These are phyloP conservation scores for Botrytis galanthina DNA, from an alignment of 2,329 filamentous ascomycete genomes.

Conservation along the genomic window DNA sequence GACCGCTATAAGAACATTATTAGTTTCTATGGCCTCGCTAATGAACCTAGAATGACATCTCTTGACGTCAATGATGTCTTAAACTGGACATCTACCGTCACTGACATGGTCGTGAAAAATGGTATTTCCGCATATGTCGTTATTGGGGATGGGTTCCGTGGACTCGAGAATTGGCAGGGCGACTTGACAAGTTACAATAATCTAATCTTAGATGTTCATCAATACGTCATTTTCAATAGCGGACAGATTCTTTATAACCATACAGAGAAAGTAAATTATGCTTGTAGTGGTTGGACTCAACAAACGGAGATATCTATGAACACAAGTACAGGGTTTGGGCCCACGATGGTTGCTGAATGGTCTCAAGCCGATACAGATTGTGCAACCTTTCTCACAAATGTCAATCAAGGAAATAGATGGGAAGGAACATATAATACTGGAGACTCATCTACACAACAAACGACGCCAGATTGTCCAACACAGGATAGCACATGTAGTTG, in stretches of 20 bases:
- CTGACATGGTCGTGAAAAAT: constrained; percentile 70
- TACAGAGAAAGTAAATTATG: constrained; percentile 78
- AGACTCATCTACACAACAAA: constrained; percentile 52
- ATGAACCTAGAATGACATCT: constrained; percentile 85
- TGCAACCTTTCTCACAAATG: constrained; percentile 81
- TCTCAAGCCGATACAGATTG: constrained; percentile 97
- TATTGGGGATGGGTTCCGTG: constrained; percentile 94
- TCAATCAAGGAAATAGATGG: constrained; percentile 86
- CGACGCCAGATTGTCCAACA: constrained; percentile 73
- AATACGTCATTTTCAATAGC: constrained; percentile 97
- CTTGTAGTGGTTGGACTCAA: constrained; percentile 81
- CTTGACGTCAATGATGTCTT: constrained; percentile 67
- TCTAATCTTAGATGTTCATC: constrained; percentile 91
- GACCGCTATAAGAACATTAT: constrained; percentile 89
- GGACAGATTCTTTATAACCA: constrained; percentile 81
- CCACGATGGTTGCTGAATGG: constrained; percentile 95
- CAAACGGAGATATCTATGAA: constrained; percentile 74
- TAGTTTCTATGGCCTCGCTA: constrained; percentile 88
- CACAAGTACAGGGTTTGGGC: constrained; percentile 77
- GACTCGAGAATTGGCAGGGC: constrained; percentile 86
- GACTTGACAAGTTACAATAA: constrained; percentile 68
- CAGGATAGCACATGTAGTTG: constrained; percentile 68
- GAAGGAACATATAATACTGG: constrained; percentile 78
- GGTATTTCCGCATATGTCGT: constrained; percentile 71
- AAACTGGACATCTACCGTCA: constrained; percentile 74